Conservation (phyloP, 2,329 filamentous ascomycete species). For the Cladosporium velox region DNA sequence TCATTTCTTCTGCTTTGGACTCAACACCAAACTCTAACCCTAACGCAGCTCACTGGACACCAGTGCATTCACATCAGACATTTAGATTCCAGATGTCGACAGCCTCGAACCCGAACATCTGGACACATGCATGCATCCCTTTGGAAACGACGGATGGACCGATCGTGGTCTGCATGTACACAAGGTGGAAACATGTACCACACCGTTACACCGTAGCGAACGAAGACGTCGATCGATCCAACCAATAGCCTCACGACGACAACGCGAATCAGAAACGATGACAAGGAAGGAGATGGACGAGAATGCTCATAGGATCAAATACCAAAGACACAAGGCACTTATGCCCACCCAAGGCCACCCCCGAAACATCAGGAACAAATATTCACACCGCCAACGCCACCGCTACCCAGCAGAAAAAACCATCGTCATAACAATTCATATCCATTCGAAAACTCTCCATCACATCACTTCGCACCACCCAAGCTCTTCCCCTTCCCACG, state of each 20-base stretch:
- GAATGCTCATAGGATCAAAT: background rate
- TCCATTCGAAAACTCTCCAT: background rate
- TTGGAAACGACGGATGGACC: background rate
- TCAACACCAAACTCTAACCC: background rate
- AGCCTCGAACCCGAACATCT: background rate
- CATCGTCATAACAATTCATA: background rate
- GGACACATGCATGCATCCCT: background rate
- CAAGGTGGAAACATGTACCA: background rate
- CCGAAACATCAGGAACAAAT: background rate
- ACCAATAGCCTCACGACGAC: background rate
- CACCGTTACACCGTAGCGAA: background rate
- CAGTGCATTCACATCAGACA: background rate
- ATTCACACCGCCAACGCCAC: constrained; percentile 14
- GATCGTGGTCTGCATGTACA: background rate
- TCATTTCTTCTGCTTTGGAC: background rate
- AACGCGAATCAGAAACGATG: background rate
- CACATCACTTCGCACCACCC: constrained; percentile 7
- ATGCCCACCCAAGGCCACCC: background rate
- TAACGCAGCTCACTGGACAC: background rate
- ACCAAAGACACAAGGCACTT: background rate
- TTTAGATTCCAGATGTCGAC: too few species aligned
- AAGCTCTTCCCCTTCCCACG: constrained; percentile 18
- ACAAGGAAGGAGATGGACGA: background rate
- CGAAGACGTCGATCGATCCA: background rate
- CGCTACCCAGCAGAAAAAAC: constrained; percentile 10